Evolutionary conservation across 2,329 filamentous ascomycete species (phyloP), one percentile per base, ranked within the genome.

Genomic region (Fusarium albidum): DNA sequence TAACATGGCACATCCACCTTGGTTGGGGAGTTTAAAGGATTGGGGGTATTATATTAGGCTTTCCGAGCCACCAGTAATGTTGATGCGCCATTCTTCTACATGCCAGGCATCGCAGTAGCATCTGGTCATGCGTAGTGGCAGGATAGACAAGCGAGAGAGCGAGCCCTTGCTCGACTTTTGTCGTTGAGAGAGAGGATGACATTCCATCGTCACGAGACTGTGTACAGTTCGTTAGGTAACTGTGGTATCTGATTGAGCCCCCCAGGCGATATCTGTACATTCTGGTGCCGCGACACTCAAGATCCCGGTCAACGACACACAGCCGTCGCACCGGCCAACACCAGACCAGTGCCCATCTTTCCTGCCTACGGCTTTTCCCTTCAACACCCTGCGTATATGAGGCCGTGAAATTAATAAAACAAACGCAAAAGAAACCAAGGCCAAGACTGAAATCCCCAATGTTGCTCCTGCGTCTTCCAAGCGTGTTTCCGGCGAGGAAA

Each of bases 231-330:
- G 28, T 18, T 7, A n/a, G 38, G 40, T 34, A 40, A 49, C 14
- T 43, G 48, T 39, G 43, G 43, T 56, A 60, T 55, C 17, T 52
- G 35, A 51, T 45, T 49, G 29, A 48, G 27, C 41, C 54, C n/a
- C 42, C 33, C 41, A 15, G 39, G 44, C 33, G 38, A 47, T 52
- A 49, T 54, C 52, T 43, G 55, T 55, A 48, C 41, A 45, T 32
- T 28, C 28, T 32, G 34, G 33, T 40, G 27, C 32, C 35, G 26
- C 18, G 25, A 13, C 38, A 44, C 27, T 21, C 5, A 10, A 26
- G 45, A 34, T 44, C 39, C 38, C 27, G 31, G 25, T 44, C 31
- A 15, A 35, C 11, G 41, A 35, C 41, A 32, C 31, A 15, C n/a
- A 39, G 31, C 37, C 27, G 33, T 44, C 34, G 32, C 29, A 45